A percentile compares a stretch with the other conserved stretches of the same genome.
phyloP scores from a whole-genome alignment of 164 flowering plant species.

The Sedum album region DNA sequence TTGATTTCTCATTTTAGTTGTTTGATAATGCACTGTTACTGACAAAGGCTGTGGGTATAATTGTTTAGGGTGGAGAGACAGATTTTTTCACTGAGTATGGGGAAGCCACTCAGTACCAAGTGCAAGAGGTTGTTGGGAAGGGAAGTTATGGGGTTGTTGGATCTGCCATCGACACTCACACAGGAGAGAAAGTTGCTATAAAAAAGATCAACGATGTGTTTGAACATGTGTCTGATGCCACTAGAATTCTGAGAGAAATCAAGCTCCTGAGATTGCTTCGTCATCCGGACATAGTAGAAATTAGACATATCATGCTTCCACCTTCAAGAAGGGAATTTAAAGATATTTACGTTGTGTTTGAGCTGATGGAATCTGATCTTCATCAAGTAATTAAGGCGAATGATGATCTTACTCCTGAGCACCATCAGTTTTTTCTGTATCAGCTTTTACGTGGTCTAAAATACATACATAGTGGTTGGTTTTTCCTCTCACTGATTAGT shows the following conservation, averaged over 20 bases:
- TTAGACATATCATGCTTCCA: slow-evolving; percentile 84
- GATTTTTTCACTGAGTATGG: slow-evolving; percentile 77
- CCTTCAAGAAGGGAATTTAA: no score
- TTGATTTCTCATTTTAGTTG: background rate
- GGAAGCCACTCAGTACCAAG: slow-evolving; percentile 59
- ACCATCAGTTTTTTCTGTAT: slow-evolving; percentile 87
- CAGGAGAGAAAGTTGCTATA: slow-evolving; percentile 73
- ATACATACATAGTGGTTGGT: slow-evolving; percentile 78
- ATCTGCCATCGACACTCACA: slow-evolving; percentile 60
- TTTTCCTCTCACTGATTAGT: background rate
- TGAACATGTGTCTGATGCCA: slow-evolving; percentile 84
- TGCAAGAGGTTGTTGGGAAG: slow-evolving; percentile 67
- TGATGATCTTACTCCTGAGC: slow-evolving; percentile 79
- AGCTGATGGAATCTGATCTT: slow-evolving; percentile 92
- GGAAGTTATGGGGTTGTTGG: slow-evolving; percentile 80
- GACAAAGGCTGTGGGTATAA: background rate
- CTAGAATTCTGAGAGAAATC: slow-evolving; percentile 84
- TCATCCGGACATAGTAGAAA: slow-evolving; percentile 92
- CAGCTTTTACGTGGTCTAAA: slow-evolving; percentile 85
- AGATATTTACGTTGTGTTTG: slow-evolving; percentile 91
- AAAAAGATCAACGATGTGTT: slow-evolving; percentile 75
- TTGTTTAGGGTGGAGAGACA: slow-evolving; percentile 35
- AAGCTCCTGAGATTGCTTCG: slow-evolving; percentile 79
- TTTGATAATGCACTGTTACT: background rate
- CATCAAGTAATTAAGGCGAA: slow-evolving; percentile 92